These are phyloP conservation scores for Aspergillus aculeatus DNA, from an alignment of 2,329 filamentous ascomycete genomes.

Conservation along the genomic window DNA sequence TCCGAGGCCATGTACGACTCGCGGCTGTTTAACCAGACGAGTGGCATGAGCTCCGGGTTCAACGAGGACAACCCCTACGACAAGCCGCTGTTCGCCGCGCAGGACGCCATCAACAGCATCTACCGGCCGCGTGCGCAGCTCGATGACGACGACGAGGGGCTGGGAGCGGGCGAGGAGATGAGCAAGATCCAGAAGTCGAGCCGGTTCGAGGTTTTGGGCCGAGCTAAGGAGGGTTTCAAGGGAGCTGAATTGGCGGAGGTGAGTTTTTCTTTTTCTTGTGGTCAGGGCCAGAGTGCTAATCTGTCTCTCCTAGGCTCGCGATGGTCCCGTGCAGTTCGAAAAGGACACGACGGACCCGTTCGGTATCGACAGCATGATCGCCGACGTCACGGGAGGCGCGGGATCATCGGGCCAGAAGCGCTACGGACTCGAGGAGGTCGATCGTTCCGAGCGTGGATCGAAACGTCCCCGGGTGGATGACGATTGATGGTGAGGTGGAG, in stretches of 20 bases:
- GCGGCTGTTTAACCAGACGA: constrained; percentile 88
- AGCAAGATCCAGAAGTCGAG: constrained; percentile 81
- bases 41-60: constrained; percentile 86
- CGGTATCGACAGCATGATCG: constrained; percentile 90
- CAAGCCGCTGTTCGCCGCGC: constrained; percentile 92
- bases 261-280: constrained; percentile 30
- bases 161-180: constrained; percentile 77
- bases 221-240: constrained; percentile 81
- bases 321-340: constrained; percentile 95
- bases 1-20: constrained; percentile 97
- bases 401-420: constrained; percentile 42
- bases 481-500: constrained; percentile 43
- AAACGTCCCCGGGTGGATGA: constrained; percentile 80
- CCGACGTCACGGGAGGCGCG: constrained; percentile 64
- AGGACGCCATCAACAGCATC: constrained; percentile 91
- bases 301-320: constrained; percentile 57
- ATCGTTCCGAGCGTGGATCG: constrained; percentile 35
- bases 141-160: constrained; percentile 76
- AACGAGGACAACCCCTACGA: constrained; percentile 98
- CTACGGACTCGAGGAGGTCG: constrained; percentile 45
- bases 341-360: constrained; percentile 86
- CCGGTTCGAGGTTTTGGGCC: constrained; percentile 85
- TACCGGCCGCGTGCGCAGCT: constrained; percentile 76
- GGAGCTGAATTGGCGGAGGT: constrained; percentile 77
- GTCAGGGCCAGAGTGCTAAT: not conserved